Conservation (phyloP, 1,284 basidiomycete species). For the Pseudozyma tsukubaensis region DNA sequence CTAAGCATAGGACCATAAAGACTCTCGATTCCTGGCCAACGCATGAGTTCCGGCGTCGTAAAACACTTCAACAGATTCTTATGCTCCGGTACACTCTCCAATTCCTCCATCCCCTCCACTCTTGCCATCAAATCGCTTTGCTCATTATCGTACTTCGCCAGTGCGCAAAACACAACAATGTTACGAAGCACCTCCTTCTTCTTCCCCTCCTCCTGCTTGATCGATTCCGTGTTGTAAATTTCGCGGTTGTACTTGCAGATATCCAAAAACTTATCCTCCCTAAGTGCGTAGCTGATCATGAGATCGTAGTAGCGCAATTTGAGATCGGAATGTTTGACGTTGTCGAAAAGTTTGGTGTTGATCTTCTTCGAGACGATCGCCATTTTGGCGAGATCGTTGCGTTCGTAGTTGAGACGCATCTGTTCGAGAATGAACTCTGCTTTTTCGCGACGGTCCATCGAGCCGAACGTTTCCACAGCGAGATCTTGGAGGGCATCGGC, state of each 20-base stretch:
- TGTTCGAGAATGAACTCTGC: conserved; percentile 98
- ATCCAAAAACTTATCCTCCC: conserved; percentile 87
- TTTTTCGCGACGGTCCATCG: conserved; percentile 97
- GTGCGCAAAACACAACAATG: conserved; percentile 92
- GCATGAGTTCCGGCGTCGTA: conserved; percentile 92
- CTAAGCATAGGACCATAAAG: conserved; percentile 88
- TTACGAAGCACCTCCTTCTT: conserved; percentile 71
- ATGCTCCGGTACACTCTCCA: conserved; percentile 84
- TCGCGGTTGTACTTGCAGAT: conserved; percentile 95
- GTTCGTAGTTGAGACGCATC: conserved; percentile 88
- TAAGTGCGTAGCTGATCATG: conserved; percentile 92
- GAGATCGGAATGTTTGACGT: conserved; percentile 87
- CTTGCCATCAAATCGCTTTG: conserved; percentile 96
- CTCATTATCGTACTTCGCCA: conserved; percentile 94
- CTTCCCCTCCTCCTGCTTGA: conserved; percentile 76
- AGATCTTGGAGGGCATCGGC: conserved; percentile 80
- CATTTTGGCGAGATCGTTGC: conserved; percentile 85
- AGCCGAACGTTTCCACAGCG: conserved; percentile 98
- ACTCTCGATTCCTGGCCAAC: conserved; percentile 95
- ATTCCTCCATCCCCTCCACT: conserved; percentile 76
- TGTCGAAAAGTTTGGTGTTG: conserved; percentile 85
- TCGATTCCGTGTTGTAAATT: conserved; percentile 92
- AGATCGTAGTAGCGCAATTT: conserved; percentile 96
- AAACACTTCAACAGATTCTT: conserved; percentile 96
- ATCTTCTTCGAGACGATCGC: conserved; percentile 92